Conservation (phyloP, 805 yeast species). For the Suhomyces tanzawaensis region DNA sequence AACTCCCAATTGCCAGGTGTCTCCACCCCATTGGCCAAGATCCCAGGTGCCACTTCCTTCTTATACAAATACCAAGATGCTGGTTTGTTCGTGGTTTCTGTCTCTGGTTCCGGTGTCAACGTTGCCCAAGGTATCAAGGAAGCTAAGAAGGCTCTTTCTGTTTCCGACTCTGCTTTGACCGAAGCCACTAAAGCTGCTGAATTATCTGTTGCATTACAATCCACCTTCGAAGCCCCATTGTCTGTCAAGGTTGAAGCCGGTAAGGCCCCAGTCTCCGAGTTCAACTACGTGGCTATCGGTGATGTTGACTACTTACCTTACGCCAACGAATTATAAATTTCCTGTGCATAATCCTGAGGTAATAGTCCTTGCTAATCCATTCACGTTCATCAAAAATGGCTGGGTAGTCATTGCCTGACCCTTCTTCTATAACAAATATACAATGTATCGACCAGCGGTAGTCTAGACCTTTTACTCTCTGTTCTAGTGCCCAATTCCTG, state of each 20-base stretch:
- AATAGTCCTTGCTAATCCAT: not conserved
- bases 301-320: slow-evolving; percentile 82
- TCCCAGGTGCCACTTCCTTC: slow-evolving; percentile 49
- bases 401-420: not conserved
- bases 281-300: slow-evolving; percentile 89
- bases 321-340: slow-evolving; percentile 79
- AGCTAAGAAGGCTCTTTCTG: slow-evolving; percentile 45
- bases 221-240: slow-evolving; percentile 31
- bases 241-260: slow-evolving; percentile 32
- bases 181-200: slow-evolving; percentile 46
- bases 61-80: slow-evolving; percentile 72
- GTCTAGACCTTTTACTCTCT: too few species aligned
- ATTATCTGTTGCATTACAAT: slow-evolving; percentile 43
- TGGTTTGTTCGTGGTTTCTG: slow-evolving; percentile 72
- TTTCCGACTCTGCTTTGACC: slow-evolving; percentile 52
- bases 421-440: not conserved
- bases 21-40: slow-evolving; percentile 46
- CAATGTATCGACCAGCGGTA: not conserved
- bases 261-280: slow-evolving; percentile 51
- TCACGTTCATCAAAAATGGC: not conserved
- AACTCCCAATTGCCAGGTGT: slow-evolving; percentile 57
- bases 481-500: too few species aligned
- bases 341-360: slow-evolving; percentile 2
- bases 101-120: slow-evolving; percentile 52
- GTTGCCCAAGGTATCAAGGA: slow-evolving; percentile 62